Percentiles rank a stretch among this genome's conserved stretches.
phyloP scores from a whole-genome alignment of 1,284 basidiomycete species.

The Austroboletus sp. region DNA sequence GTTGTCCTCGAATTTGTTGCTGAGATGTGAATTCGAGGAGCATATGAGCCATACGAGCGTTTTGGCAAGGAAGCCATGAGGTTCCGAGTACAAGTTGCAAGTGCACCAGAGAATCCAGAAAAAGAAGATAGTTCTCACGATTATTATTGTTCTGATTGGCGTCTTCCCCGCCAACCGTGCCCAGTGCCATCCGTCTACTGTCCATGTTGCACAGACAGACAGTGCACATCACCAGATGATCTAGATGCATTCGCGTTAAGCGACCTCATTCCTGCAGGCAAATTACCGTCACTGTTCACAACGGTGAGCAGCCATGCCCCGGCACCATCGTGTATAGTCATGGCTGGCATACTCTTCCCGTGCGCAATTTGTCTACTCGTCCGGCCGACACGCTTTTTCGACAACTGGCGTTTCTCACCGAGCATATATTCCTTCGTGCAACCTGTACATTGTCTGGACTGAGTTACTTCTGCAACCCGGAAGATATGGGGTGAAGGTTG shows the following conservation, averaged over 20 bases:
- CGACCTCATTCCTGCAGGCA: constrained; percentile 45
- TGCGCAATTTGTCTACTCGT: constrained; percentile 17
- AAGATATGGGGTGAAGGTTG: constrained; percentile 38
- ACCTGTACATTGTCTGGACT: neutral
- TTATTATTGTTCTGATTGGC: neutral
- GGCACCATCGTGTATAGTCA: constrained; percentile 39
- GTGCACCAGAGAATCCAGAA: neutral
- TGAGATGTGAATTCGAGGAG: constrained; percentile 12
- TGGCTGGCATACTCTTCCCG: constrained; percentile 44
- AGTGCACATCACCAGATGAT: neutral
- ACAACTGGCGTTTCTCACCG: constrained; percentile 46
- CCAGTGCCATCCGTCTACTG: constrained; percentile 14
- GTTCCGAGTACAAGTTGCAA: neutral
- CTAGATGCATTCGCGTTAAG: constrained; percentile 18
- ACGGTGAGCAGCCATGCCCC: constrained; percentile 31
- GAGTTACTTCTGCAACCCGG: neutral
- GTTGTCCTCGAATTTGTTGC: constrained; percentile 5
- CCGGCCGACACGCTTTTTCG: constrained; percentile 33
- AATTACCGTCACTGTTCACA: constrained; percentile 28
- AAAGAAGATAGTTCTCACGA: constrained; percentile 17
- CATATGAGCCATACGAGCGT: constrained; percentile 9
- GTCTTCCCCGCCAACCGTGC: no score
- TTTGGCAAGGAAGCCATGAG: constrained; percentile 25
- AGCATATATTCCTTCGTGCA: constrained; percentile 44
- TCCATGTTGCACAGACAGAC: constrained; percentile 18